Conservation (phyloP, 176 grass and related monocot genomes). For the Juncus inflexus region DNA sequence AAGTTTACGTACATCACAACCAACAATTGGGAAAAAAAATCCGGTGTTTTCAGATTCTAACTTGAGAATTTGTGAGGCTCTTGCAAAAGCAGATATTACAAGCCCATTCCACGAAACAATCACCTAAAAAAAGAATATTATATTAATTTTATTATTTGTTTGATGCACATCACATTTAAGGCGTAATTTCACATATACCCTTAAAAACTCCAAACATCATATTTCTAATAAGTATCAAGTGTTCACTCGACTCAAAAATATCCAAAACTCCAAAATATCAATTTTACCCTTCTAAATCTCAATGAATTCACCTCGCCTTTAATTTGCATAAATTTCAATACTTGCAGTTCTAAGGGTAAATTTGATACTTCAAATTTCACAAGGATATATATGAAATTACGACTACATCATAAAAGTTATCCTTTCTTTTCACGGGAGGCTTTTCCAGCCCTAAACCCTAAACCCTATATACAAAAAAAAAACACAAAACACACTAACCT, state of each 20-base stretch:
- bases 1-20: conserved; percentile 49
- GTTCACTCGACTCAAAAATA: too few species aligned
- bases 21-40: conserved; percentile 63
- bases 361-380: not conserved
- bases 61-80: conserved; percentile 85
- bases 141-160: conserved; percentile 25
- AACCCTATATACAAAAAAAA: too few species aligned
- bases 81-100: conserved; percentile 78
- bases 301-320: too few species aligned
- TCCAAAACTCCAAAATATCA: too few species aligned
- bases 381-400: not conserved
- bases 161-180: conserved; percentile 6
- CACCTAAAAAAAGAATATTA: conserved; percentile 41
- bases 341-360: too few species aligned
- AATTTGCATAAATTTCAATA: too few species aligned
- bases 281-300: too few species aligned
- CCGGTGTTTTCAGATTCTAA: conserved; percentile 30
- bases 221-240: too few species aligned
- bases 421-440: not conserved
- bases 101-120: conserved; percentile 99
- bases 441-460: too few species aligned
- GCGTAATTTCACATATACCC: not conserved
- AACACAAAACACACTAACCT: conserved; percentile 41
- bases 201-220: too few species aligned
- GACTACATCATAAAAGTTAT: not conserved